Evolutionary conservation across 2,329 filamentous ascomycete genomes (phyloP).

Genomic region (Nigrospora oryzae): DNA sequence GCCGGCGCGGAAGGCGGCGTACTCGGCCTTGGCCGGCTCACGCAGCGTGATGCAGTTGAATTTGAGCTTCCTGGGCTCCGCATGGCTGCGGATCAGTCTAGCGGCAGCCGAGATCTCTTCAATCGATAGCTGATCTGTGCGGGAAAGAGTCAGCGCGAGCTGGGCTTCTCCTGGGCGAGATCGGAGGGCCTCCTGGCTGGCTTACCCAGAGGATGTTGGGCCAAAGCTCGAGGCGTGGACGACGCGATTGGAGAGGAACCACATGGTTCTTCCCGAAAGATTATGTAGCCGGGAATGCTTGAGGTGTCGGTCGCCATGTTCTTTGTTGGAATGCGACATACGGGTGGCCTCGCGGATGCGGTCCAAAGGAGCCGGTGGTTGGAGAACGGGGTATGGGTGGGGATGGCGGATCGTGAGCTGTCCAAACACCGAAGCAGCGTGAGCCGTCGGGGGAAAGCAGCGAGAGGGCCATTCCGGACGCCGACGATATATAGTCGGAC

Average conservation of each 20-base stretch:
- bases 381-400: neutral
- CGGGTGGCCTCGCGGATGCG: neutral
- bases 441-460: no score
- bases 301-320: conserved; percentile 33
- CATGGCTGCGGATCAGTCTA: conserved; percentile 35
- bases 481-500: no score
- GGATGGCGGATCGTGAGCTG: no score
- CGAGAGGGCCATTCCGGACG: no score
- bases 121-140: conserved; percentile 41
- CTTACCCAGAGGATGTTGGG: conserved; percentile 28
- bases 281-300: conserved; percentile 35
- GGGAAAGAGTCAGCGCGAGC: conserved; percentile 9
- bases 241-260: conserved; percentile 22
- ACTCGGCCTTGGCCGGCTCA: conserved; percentile 56
- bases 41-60: conserved; percentile 60
- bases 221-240: conserved; percentile 14
- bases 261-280: conserved; percentile 32
- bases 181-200: neutral
- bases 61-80: conserved; percentile 22
- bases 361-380: neutral
- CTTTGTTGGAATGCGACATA: conserved; percentile 7
- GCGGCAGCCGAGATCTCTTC: conserved; percentile 43
- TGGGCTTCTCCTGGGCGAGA: neutral
- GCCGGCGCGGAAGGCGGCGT: conserved; percentile 49
- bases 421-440: no score